phyloP scores from a whole-genome alignment of 371 early-diverging fungal genomes.

The Fennellomyces sp. region DNA sequence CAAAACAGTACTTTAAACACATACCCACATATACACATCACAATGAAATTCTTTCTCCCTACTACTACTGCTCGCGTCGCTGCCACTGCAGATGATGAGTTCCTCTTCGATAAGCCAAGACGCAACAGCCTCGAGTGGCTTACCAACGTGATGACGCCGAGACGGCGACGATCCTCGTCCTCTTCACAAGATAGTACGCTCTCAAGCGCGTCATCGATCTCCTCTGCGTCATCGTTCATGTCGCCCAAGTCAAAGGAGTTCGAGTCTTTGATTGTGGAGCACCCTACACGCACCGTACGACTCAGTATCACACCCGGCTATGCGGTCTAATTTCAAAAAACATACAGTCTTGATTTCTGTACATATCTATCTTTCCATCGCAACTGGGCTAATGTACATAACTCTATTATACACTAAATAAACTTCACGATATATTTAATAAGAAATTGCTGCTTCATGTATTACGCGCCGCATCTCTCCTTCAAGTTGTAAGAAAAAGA shows the following conservation, averaged over 20 bases:
- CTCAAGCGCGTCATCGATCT: not conserved
- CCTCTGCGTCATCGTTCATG: not conserved
- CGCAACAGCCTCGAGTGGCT: not conserved
- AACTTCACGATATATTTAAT: no score
- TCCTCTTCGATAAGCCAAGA: not conserved
- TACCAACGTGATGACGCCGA: not conserved
- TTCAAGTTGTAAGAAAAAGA: no score
- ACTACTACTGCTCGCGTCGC: not conserved
- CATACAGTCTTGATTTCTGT: no score
- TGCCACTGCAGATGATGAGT: no score
- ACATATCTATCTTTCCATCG: no score
- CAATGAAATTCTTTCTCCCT: not conserved
- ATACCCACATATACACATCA: not conserved
- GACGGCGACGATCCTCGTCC: not conserved
- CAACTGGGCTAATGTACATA: no score
- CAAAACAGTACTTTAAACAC: not conserved
- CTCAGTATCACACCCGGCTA: conserved; percentile 3
- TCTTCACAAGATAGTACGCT: conserved; percentile 1
- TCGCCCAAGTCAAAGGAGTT: conserved; percentile 8
- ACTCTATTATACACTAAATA: no score
- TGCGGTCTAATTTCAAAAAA: conserved; percentile 1
- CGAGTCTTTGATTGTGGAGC: conserved; percentile 9
- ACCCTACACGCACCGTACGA: conserved; percentile 8
- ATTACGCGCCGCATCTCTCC: no score
- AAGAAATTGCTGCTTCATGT: no score